Evolutionary conservation across 768 basidiomycete genomes (phyloP), one percentile per base, ranked within the genome.

Genomic region (Fomitopsis serialis): DNA sequence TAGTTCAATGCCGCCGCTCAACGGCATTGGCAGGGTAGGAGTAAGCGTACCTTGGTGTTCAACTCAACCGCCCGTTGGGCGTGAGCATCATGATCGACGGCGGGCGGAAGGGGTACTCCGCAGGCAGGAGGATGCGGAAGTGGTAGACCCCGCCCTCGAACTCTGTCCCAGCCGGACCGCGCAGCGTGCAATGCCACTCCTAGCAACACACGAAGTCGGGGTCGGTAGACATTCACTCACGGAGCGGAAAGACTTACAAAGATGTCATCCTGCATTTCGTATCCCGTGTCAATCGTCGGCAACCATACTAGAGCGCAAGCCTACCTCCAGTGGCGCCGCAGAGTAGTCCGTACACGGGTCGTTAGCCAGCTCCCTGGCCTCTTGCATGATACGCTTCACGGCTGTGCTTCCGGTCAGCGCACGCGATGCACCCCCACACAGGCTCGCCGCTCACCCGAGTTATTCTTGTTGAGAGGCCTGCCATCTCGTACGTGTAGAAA

Each of bases 171-270:
- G 78, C 64, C 1, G 94, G 82, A 2, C 95, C 96, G 56, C 92
- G 85, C 50, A 98, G 77, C n/a, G 96, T 98, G 66, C 93, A 97
- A 66, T 98, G 95, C 96, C 96, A 98, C 77, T 95, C 82, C 75
- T 86, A 57, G 48, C 49, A 53, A n/a, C 10, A 49, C 42, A n/a
- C 24, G 19, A 45, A 17, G 45, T 34, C 48, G 6, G 29, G 29
- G 29, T 32, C 29, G 29, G 29, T 32, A 32, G 6, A 32, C 29
- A 32, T 11, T 6, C 29, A 11, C 29, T 32, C 11, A 11, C 11
- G 11, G 29, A 32, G 29, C 29, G 29, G 29, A 32, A 32, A 15
- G 55, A 75, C 88, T 67, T 68, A 91, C 92, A 64, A 94, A 94
- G 58, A 94, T 92, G 67, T 94, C 89, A 60, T 92, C 88, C 87